phyloP scores from a whole-genome alignment of 805 yeast species.

The Kuraishia capsulata region DNA sequence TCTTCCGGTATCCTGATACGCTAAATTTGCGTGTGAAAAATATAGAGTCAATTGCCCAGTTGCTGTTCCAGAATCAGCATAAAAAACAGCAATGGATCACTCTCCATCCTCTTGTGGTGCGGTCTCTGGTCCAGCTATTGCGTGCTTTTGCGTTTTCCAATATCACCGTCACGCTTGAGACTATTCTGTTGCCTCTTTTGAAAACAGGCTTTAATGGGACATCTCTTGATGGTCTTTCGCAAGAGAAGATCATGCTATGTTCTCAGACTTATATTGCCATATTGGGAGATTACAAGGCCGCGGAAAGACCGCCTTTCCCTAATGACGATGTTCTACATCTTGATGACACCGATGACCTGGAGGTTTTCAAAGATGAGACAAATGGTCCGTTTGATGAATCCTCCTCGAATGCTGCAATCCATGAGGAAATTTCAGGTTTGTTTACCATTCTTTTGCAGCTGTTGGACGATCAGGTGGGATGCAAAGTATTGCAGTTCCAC shows the following conservation, averaged over 20 bases:
- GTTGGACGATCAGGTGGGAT: conserved; percentile 53
- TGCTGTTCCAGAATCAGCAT: conserved; percentile 39
- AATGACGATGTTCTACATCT: conserved; percentile 31
- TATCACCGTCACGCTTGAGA: conserved; percentile 71
- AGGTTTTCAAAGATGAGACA: conserved; percentile 1
- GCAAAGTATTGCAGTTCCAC: conserved; percentile 16
- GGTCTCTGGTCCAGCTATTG: conserved; percentile 64
- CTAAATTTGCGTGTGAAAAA: conserved; percentile 79
- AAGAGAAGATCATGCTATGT: conserved; percentile 65
- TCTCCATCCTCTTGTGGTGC: conserved; percentile 50
- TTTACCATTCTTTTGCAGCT: conserved; percentile 46
- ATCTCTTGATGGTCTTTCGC: conserved; percentile 49
- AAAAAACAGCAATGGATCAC: conserved; percentile 73
- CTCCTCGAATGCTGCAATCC: conserved; percentile 40
- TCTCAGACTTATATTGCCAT: conserved; percentile 66
- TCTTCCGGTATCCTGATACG: conserved; percentile 81
- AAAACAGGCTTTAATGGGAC: conserved; percentile 49
- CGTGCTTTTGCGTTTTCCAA: conserved; percentile 74
- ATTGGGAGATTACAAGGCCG: conserved; percentile 47
- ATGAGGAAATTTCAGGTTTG: conserved; percentile 61
- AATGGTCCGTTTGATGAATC: conserved; percentile 25
- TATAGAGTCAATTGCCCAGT: conserved; percentile 53
- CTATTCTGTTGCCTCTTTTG: conserved; percentile 63
- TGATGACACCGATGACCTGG: neutral
- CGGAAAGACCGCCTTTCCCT: conserved; percentile 69